Evolutionary conservation across 768 basidiomycete species (phyloP).

Genomic region (Panus rudis): DNA sequence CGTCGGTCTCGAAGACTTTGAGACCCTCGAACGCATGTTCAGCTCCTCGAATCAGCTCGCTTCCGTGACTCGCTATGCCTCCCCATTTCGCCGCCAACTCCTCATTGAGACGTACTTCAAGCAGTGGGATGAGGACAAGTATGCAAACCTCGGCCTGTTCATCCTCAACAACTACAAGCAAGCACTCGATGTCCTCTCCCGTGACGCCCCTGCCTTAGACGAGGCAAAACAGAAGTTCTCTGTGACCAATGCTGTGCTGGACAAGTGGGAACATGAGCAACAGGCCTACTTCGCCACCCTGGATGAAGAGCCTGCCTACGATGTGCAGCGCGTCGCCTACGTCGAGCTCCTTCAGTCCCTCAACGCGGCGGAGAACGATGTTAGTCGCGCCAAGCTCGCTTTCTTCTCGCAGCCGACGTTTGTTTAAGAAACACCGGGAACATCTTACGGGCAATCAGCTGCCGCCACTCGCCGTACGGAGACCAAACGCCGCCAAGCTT

Average conservation of each 20-base stretch:
- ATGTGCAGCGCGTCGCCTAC: slow-evolving; percentile 26
- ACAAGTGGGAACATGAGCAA: slow-evolving; percentile 19
- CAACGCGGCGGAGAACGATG: no score
- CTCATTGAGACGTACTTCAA: slow-evolving; percentile 9
- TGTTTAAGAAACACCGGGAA: no score
- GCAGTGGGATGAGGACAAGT: slow-evolving; percentile 16
- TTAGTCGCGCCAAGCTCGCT: no score
- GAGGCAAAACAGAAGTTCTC: slow-evolving; percentile 9
- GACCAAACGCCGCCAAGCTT: no score
- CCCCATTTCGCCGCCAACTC: slow-evolving; percentile 6
- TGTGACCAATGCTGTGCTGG: slow-evolving; percentile 16
- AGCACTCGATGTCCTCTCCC: slow-evolving; percentile 22
- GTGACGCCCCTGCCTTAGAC: slow-evolving; percentile 9
- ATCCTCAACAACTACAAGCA: slow-evolving; percentile 25
- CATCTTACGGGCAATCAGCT: no score
- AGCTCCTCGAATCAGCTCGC: slow-evolving; percentile 24
- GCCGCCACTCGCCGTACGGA: no score
- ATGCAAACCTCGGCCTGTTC: slow-evolving; percentile 21
- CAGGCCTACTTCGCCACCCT: slow-evolving; percentile 19
- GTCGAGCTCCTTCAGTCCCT: slow-evolving; percentile 24
- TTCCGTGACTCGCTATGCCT: slow-evolving; percentile 8
- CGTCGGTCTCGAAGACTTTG: slow-evolving; percentile 30
- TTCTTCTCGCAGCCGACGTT: no score
- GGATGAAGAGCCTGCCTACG: slow-evolving; percentile 20
- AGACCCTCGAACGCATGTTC: slow-evolving; percentile 26